These are phyloP conservation scores for Wickerhamiella dianesei DNA, from an alignment of 805 yeast genomes.

Conservation along the genomic window DNA sequence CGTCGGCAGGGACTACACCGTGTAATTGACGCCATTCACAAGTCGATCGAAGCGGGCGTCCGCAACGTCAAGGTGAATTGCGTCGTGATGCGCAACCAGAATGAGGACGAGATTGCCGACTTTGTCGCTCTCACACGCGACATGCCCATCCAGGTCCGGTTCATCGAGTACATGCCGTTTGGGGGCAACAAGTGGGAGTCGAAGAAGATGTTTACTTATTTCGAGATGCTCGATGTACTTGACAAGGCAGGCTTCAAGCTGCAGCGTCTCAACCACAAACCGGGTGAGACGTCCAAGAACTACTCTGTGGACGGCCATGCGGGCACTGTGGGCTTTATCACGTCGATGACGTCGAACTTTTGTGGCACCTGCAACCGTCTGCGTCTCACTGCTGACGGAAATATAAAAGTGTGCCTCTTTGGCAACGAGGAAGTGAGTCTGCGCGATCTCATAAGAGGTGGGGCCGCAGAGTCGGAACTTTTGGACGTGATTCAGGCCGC, in stretches of 20 bases:
- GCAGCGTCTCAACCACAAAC: slow-evolving; percentile 9
- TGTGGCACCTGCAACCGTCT: slow-evolving; percentile 41
- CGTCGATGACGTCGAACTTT: slow-evolving; percentile 43
- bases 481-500: slow-evolving; percentile 33
- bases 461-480: slow-evolving; percentile 27
- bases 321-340: slow-evolving; percentile 39
- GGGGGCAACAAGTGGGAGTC: slow-evolving; percentile 41
- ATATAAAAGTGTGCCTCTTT: slow-evolving; percentile 41
- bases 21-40: slow-evolving; percentile 33
- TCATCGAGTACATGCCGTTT: slow-evolving; percentile 48
- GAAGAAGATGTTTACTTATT: slow-evolving; percentile 33
- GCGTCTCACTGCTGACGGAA: slow-evolving; percentile 40
- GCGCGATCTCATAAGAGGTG: slow-evolving; percentile 32
- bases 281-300: slow-evolving; percentile 40
- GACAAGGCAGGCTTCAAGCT: slow-evolving; percentile 9
- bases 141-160: slow-evolving; percentile 35
- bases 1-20: slow-evolving; percentile 36
- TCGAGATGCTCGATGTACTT: slow-evolving; percentile 31
- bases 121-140: slow-evolving; percentile 33
- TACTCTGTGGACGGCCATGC: slow-evolving; percentile 31
- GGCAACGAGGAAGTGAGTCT: slow-evolving; percentile 39
- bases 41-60: slow-evolving; percentile 33
- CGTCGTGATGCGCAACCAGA: slow-evolving; percentile 37
- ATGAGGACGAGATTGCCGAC: slow-evolving; percentile 39
- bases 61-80: slow-evolving; percentile 37